These are phyloP conservation scores for Xerocomus amazonicus DNA, from an alignment of 1,284 basidiomycete genomes.

Conservation along the genomic window DNA sequence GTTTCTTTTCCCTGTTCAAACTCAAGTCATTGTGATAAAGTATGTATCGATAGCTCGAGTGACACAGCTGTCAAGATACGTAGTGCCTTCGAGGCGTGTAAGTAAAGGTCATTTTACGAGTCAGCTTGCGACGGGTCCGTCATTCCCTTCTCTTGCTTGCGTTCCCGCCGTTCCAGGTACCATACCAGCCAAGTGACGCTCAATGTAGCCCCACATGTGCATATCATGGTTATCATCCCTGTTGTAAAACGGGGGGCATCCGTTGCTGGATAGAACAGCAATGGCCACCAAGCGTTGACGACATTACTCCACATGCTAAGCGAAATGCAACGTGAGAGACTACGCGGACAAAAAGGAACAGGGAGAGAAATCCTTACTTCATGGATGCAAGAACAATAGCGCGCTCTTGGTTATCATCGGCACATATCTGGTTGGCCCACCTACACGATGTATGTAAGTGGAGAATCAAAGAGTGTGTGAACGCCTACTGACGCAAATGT, in stretches of 20 bases:
- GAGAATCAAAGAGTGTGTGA: background rate
- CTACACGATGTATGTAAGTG: slow-evolving; percentile 23
- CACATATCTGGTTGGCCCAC: slow-evolving; percentile 72
- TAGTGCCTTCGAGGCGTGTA: background rate
- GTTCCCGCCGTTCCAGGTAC: slow-evolving; percentile 51
- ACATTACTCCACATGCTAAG: slow-evolving; percentile 69
- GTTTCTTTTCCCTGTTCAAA: background rate
- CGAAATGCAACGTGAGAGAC: slow-evolving; percentile 2
- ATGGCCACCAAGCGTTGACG: slow-evolving; percentile 68
- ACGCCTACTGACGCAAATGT: slow-evolving; percentile 56
- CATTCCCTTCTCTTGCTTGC: slow-evolving; percentile 2
- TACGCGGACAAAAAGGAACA: background rate
- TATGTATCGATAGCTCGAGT: slow-evolving; percentile 25
- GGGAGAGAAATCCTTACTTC: slow-evolving; percentile 43
- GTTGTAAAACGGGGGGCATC: slow-evolving; percentile 62
- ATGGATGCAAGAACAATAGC: slow-evolving; percentile 66
- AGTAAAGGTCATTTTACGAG: too few species aligned
- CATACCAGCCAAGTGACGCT: slow-evolving; percentile 54
- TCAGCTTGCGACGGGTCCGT: background rate
- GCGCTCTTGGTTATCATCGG: slow-evolving; percentile 63
- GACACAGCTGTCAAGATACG: background rate
- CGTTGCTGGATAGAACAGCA: slow-evolving; percentile 64
- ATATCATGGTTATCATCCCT: slow-evolving; percentile 67
- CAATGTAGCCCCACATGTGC: slow-evolving; percentile 53
- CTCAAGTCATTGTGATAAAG: slow-evolving; percentile 6